Conservation (phyloP, 2,329 filamentous ascomycete species). For the Fusarium sp. region DNA sequence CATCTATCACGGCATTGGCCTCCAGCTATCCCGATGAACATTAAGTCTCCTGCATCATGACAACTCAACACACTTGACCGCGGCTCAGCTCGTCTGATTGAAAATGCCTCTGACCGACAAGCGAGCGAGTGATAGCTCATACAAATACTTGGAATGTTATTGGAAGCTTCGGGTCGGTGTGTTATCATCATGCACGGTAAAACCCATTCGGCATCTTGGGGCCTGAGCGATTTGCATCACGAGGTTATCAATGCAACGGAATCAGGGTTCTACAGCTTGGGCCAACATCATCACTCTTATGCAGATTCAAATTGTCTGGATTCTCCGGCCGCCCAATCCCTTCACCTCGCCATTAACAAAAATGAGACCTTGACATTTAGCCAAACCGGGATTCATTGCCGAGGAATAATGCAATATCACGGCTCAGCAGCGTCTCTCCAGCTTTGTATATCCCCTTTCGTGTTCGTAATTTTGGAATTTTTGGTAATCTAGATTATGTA, state of each 20-base stretch:
- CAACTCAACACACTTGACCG: constrained; percentile 1
- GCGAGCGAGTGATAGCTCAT: not conserved
- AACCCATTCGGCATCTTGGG: constrained; percentile 13
- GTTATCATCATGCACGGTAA: constrained; percentile 21
- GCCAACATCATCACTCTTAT: not conserved
- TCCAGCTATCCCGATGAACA: not conserved
- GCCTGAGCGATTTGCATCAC: constrained; percentile 11
- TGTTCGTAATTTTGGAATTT: not conserved
- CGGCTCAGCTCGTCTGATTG: not conserved
- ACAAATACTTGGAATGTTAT: not conserved
- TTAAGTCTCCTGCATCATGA: constrained; percentile 3
- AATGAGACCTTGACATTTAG: not conserved
- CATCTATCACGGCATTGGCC: not conserved
- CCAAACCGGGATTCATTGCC: not conserved
- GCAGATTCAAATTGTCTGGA: not conserved
- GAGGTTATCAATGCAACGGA: constrained; percentile 5
- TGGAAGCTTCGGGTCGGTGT: constrained; percentile 10
- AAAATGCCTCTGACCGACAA: not conserved
- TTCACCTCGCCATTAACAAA: not conserved
- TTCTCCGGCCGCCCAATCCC: not conserved
- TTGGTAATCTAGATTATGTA: constrained; percentile 17
- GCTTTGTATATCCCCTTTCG: not conserved
- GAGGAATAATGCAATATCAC: not conserved
- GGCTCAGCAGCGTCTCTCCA: not conserved
- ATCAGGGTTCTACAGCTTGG: constrained; percentile 3